Evolutionary conservation across 176 grass and related monocot species (phyloP).

Genomic region (Thalia dealbata): DNA sequence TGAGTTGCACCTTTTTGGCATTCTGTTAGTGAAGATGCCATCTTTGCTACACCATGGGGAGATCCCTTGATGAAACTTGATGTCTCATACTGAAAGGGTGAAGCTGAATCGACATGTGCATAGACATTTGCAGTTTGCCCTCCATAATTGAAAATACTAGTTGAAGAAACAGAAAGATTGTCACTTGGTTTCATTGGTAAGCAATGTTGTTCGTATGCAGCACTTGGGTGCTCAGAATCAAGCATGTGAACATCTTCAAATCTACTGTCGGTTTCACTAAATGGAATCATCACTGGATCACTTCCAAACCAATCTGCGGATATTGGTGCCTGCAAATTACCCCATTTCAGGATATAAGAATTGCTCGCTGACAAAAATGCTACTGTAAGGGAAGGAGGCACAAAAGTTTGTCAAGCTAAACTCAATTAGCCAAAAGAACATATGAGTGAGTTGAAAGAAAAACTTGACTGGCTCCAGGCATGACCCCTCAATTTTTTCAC

Average conservation of each 20-base stretch:
- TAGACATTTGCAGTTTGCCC: background rate
- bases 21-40: background rate
- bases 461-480: background rate
- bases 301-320: background rate
- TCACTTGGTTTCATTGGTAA: background rate
- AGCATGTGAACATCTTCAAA: slow-evolving; percentile 1
- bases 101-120: background rate
- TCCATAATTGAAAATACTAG: background rate
- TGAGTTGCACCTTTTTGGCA: background rate
- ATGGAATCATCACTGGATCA: background rate
- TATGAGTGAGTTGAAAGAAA: background rate
- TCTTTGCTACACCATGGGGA: background rate
- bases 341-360: background rate
- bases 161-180: background rate
- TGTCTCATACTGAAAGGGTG: background rate
- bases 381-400: background rate
- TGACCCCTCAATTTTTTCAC: background rate
- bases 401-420: background rate
- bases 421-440: background rate
- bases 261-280: background rate
- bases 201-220: background rate
- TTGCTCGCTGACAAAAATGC: background rate
- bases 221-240: background rate
- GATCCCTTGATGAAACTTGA: background rate
- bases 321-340: background rate